Evolutionary conservation across 208 protist genomes (phyloP), one percentile per base, ranked within the genome.

Genomic region (Trypanosoma grayi): DNA sequence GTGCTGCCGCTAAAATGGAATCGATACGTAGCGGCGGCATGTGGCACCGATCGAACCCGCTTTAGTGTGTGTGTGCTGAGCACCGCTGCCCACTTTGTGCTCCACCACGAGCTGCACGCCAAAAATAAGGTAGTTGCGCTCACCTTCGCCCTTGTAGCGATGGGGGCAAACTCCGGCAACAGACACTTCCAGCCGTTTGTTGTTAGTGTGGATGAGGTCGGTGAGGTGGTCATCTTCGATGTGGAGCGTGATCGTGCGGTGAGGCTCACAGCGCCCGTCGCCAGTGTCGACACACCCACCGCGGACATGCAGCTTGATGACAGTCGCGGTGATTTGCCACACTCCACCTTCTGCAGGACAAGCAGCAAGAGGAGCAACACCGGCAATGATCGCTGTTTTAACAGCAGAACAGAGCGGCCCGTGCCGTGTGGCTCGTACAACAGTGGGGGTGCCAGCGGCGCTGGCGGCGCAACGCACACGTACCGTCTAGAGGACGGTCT

Each of bases 21-120:
- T 48, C 75, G 83, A 7, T 90, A 86, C 62, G 70, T 86, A 43
- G 66, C 68, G 13, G 71, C 73, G 6, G 83, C 79, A 14, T 76
- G 69, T 18, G 83, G 83, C 18, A 84, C 59, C 46, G 83, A 90
- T 53, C 73, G 73, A 2, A 72, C 66, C 0, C 66, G 57, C 16
- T 83, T 83, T 66, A 81, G 80, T 57, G 77, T 91, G 33, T 81
- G 73, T 61, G 84, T 91, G n/a, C 39, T 76, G 36, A 87, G 80
- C 60, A 77, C 68, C 18, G 66, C 64, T 0, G 80, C 73, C 3
- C 77, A 85, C 62, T 91, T 91, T 67, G 31, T 67, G 39, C 65
- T 91, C 20, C 70, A 80, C 58, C 80, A 91, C 60, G 73, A 77
- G 37, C 28, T 70, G 22, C 84, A 91, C 36, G 39, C 50, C 13